These are phyloP conservation scores for Quercus gilva DNA, from an alignment of 306 rosid species.

Conservation along the genomic window DNA sequence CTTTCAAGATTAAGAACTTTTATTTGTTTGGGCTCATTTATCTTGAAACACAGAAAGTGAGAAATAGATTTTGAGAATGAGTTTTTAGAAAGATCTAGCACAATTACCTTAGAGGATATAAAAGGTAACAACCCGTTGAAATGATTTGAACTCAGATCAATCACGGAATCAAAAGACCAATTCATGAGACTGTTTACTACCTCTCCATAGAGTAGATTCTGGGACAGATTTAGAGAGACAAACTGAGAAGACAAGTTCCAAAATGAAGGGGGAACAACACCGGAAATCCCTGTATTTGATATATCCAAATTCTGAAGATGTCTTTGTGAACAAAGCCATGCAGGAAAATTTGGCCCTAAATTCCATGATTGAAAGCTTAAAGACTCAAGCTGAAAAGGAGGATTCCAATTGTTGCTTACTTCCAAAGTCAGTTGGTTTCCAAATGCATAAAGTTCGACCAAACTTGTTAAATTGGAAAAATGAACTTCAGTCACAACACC, in stretches of 20 bases:
- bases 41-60: background rate
- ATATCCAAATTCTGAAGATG: background rate
- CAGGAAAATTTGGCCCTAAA: conserved; percentile 18
- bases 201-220: no score
- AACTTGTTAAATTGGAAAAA: background rate
- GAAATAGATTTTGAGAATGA: background rate
- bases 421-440: background rate
- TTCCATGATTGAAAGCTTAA: background rate
- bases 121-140: background rate
- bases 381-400: accelerated
- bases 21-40: background rate
- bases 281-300: background rate
- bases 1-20: background rate
- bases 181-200: no score
- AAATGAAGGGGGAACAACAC: conserved; percentile 3
- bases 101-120: background rate
- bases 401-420: background rate
- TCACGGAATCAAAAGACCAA: background rate
- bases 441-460: accelerated
- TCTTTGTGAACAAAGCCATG: conserved; percentile 17
- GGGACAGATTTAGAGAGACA: no score
- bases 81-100: no score
- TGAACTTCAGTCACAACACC: conserved; percentile 10
- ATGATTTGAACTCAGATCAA: background rate
- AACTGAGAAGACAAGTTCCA: background rate